Percentiles rank a stretch among this genome's conserved stretches.
Evolutionary conservation across 306 rosid species (phyloP).

Genomic region (Inga leiocalycina): DNA sequence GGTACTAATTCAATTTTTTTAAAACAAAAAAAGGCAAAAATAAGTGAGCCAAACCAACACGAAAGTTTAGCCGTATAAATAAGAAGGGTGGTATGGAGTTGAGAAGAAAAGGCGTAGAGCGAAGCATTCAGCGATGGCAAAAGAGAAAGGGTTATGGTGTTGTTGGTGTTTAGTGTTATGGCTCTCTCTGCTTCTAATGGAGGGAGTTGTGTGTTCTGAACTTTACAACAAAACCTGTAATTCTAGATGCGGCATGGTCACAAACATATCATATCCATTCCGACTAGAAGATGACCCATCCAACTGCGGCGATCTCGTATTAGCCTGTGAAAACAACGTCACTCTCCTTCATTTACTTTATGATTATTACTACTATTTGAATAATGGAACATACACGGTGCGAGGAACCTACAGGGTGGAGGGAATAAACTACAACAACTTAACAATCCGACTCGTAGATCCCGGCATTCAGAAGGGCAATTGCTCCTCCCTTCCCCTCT

Average conservation of each 20-base stretch:
- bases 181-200: not conserved
- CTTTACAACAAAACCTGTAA: not conserved
- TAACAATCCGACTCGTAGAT: not conserved
- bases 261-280: not conserved
- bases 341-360: not conserved
- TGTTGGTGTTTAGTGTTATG: too few relatives aligned
- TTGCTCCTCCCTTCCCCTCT: constrained; percentile 4
- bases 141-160: too few relatives aligned
- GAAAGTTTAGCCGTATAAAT: too few relatives aligned
- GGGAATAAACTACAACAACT: constrained; percentile 26
- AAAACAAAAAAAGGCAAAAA: too few relatives aligned
- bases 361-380: too few relatives aligned
- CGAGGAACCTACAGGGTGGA: not conserved
- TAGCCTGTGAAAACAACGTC: not conserved
- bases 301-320: not conserved
- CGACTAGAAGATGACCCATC: not conserved
- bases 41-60: too few relatives aligned
- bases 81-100: too few relatives aligned
- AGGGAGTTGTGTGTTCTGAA: too few relatives aligned
- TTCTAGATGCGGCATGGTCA: not conserved
- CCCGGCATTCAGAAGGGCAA: not conserved
- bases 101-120: too few relatives aligned
- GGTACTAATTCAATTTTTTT: too few relatives aligned
- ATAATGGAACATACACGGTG: too few relatives aligned
- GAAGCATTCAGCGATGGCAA: too few relatives aligned